Conservation (phyloP, 139 green algal species). For the Pseudopediastrum boryanum region DNA sequence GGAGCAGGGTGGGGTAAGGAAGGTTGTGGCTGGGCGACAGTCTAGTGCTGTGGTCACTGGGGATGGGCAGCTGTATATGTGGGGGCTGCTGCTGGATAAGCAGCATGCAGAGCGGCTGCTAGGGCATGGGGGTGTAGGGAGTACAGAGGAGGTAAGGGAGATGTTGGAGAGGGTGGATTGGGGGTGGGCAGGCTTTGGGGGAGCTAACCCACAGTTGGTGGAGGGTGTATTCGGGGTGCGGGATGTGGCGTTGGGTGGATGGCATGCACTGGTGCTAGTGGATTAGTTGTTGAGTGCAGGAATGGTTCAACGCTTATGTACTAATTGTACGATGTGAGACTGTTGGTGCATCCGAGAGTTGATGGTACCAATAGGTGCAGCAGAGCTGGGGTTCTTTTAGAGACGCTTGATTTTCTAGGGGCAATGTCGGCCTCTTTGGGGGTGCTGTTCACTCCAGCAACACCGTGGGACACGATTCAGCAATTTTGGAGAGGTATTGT, state of each 20-base stretch:
- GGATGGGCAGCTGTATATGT: conserved; percentile 60
- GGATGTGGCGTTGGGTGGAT: conserved; percentile 52
- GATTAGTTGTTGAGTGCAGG: not conserved
- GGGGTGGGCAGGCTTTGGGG: conserved; percentile 54
- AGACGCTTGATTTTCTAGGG: too few species aligned
- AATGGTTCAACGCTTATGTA: too few species aligned
- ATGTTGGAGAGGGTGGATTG: conserved; percentile 33
- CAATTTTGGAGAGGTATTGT: too few species aligned
- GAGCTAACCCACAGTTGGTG: conserved; percentile 38
- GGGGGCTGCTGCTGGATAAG: conserved; percentile 61
- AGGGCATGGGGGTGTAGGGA: too few species aligned
- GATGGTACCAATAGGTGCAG: too few species aligned
- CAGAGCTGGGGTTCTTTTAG: too few species aligned
- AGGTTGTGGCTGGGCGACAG: conserved; percentile 55
- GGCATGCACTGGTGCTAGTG: conserved; percentile 50
- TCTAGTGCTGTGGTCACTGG: conserved; percentile 55
- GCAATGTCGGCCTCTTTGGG: too few species aligned
- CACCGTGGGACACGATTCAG: too few species aligned
- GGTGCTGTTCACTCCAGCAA: too few species aligned
- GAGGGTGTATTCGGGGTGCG: conserved; percentile 45
- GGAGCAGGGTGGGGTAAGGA: conserved; percentile 10
- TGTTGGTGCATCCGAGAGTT: too few species aligned
- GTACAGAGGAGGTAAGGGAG: conserved; percentile 5
- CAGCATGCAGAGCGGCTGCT: conserved; percentile 40
- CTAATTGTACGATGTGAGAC: too few species aligned